Percentiles rank a stretch among this genome's conserved stretches.
These are phyloP conservation scores for Conticribra weissflogii DNA, from an alignment of 108 stramenopile genomes.

Conservation along the genomic window DNA sequence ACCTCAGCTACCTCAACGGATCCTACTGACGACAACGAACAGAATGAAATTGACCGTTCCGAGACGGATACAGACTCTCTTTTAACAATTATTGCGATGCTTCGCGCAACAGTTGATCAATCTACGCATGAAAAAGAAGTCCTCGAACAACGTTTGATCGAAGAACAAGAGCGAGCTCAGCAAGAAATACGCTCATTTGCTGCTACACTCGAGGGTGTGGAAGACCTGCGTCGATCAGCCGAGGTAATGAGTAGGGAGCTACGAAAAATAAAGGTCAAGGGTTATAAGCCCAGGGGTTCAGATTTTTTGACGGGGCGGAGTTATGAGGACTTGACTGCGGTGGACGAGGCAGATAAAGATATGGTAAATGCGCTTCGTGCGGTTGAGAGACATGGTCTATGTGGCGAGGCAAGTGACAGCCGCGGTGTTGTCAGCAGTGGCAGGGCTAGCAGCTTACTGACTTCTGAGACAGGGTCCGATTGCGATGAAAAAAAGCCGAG, in stretches of 20 bases:
- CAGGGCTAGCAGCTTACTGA: too few species aligned
- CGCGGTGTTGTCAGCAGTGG: too few species aligned
- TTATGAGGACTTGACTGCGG: constrained; percentile 29
- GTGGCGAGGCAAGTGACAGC: too few species aligned
- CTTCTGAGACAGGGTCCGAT: too few species aligned
- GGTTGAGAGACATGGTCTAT: constrained; percentile 43
- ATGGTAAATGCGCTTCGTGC: constrained; percentile 39
- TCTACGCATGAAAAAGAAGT: constrained; percentile 24
- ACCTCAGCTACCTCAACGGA: background rate
- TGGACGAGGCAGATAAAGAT: constrained; percentile 28
- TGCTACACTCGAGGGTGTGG: constrained; percentile 40
- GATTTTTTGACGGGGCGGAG: constrained; percentile 18
- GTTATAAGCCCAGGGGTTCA: constrained; percentile 35
- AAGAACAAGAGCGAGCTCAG: constrained; percentile 35
- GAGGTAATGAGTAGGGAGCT: constrained; percentile 37
- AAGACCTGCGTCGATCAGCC: constrained; percentile 32
- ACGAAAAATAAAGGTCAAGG: constrained; percentile 41
- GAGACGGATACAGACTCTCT: constrained; percentile 26
- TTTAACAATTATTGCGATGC: constrained; percentile 32
- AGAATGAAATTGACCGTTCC: constrained; percentile 6
- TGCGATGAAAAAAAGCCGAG: too few species aligned
- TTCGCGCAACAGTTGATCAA: constrained; percentile 32
- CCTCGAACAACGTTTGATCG: constrained; percentile 25
- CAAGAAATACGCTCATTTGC: constrained; percentile 34
- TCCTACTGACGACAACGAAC: background rate